These are phyloP conservation scores for Beta corolliflora DNA, from an alignment of 179 eudicot species.

Conservation along the genomic window DNA sequence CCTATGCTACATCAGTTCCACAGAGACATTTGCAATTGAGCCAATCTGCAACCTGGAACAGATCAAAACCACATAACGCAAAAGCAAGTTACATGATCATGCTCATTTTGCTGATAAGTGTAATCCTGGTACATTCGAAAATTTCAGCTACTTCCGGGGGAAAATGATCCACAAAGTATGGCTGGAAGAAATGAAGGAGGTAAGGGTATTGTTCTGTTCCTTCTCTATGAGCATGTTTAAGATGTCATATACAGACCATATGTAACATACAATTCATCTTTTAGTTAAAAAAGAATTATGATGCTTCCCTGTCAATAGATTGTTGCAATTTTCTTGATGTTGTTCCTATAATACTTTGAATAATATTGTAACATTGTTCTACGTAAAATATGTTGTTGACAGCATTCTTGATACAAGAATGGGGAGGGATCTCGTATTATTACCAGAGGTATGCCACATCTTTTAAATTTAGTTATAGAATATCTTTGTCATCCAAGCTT, in stretches of 20 bases:
- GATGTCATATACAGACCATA: not conserved
- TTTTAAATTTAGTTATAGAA: not conserved
- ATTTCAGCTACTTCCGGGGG: slow-evolving; percentile 56
- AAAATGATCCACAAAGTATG: slow-evolving; percentile 47
- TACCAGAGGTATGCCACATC: slow-evolving; percentile 36
- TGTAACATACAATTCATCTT: not conserved
- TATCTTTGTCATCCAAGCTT: not conserved
- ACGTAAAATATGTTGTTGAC: slow-evolving; percentile 3
- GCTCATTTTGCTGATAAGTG: slow-evolving; percentile 21
- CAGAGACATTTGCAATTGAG: slow-evolving; percentile 40
- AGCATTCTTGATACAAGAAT: slow-evolving; percentile 39
- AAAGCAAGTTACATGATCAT: slow-evolving; percentile 20
- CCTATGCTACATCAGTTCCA: slow-evolving; percentile 36
- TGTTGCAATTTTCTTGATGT: not conserved
- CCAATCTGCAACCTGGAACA: slow-evolving; percentile 42
- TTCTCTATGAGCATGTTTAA: not conserved
- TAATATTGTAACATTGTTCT: not conserved
- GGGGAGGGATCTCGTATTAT: slow-evolving; percentile 26
- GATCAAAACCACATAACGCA: slow-evolving; percentile 39
- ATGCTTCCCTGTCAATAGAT: not conserved
- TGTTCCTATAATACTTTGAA: not conserved
- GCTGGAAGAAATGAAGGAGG: slow-evolving; percentile 51
- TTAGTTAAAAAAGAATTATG: not conserved
- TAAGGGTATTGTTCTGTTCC: slow-evolving; percentile 16
- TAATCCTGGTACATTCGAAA: slow-evolving; percentile 27